phyloP scores from a whole-genome alignment of 208 protist species.

The Acanthamoeba lenticulata region DNA sequence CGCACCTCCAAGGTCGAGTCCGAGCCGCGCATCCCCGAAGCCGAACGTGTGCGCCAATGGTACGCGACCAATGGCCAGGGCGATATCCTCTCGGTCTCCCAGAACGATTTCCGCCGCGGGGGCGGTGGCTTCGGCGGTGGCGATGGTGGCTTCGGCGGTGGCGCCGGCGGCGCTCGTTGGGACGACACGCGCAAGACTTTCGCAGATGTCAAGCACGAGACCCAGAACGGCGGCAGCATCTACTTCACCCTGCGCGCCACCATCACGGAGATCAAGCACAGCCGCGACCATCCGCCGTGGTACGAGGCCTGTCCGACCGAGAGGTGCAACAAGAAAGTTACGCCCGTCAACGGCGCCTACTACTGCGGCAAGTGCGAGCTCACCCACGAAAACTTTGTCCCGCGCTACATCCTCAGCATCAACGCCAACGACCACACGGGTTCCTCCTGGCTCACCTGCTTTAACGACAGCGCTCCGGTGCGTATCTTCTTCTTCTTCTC shows the following conservation, averaged over 20 bases:
- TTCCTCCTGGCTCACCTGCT: conserved; percentile 71
- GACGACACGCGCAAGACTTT: conserved; percentile 32
- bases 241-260: conserved; percentile 47
- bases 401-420: conserved; percentile 72
- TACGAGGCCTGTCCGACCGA: conserved; percentile 69
- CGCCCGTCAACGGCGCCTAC: background rate
- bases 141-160: too few species aligned
- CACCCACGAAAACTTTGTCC: conserved; percentile 2
- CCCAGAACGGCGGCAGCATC: background rate
- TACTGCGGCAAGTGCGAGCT: conserved; percentile 57
- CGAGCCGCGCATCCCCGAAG: conserved; percentile 65
- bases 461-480: conserved; percentile 68
- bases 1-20: conserved; percentile 51
- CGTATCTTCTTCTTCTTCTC: too few species aligned
- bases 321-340: conserved; percentile 66
- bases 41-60: conserved; percentile 64
- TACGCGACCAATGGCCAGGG: background rate
- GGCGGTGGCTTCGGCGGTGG: conserved; percentile 1
- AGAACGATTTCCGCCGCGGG: background rate
- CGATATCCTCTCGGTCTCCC: background rate
- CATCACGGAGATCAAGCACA: conserved; percentile 60
- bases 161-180: too few species aligned
- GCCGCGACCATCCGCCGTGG: conserved; percentile 47
- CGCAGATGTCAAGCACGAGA: background rate
- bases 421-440: conserved; percentile 69